phyloP scores from a whole-genome alignment of 177 flowering plant genomes.

The Viscum album region DNA sequence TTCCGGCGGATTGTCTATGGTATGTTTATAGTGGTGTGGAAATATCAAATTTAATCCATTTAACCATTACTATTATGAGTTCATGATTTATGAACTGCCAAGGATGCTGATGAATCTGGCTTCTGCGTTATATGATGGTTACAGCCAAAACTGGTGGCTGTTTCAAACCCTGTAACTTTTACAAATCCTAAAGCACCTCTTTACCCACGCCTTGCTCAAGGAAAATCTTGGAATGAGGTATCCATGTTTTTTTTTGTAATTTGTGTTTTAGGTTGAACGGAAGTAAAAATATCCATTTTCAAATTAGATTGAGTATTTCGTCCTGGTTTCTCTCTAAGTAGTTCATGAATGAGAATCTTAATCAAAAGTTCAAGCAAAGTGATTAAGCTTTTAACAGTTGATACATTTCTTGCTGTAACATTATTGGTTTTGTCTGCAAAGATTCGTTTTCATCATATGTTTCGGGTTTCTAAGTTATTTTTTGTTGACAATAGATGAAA shows the following conservation, averaged over 20 bases:
- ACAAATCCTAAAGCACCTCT: slow-evolving; percentile 57
- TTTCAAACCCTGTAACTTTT: slow-evolving; percentile 43
- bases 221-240: slow-evolving; percentile 59
- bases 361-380: not conserved
- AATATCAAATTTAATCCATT: not conserved
- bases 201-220: slow-evolving; percentile 65
- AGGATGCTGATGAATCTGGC: too few relatives aligned
- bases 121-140: not conserved
- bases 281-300: not conserved
- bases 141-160: slow-evolving; percentile 55
- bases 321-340: not conserved
- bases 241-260: too few relatives aligned
- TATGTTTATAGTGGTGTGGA: slow-evolving; percentile 25
- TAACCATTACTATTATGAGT: too few relatives aligned
- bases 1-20: slow-evolving; percentile 46
- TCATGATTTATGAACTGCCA: too few relatives aligned
- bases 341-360: not conserved
- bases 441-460: too few relatives aligned
- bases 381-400: not conserved
- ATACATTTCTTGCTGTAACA: too few relatives aligned
- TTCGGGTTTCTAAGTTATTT: too few relatives aligned
- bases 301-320: not conserved
- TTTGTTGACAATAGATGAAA: too few relatives aligned
- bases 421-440: too few relatives aligned
- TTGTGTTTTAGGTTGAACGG: not conserved